phyloP scores from a whole-genome alignment of 495 filamentous ascomycete species.

The Glarea lozoyensis region DNA sequence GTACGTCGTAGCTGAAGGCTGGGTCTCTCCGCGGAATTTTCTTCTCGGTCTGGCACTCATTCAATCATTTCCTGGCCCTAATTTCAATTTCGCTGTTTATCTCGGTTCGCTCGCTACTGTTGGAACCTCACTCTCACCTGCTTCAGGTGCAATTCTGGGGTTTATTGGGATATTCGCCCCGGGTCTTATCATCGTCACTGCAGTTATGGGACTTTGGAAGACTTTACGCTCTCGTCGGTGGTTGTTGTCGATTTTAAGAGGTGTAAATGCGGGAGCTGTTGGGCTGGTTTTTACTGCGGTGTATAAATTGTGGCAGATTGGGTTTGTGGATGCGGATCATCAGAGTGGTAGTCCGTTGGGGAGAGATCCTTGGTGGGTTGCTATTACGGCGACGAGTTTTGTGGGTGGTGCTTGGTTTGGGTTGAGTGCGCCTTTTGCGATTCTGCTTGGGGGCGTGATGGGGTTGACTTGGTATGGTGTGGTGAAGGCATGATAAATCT shows the following conservation, averaged over 20 bases:
- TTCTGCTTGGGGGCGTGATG: constrained; percentile 54
- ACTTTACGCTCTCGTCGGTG: constrained; percentile 41
- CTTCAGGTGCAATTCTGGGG: constrained; percentile 54
- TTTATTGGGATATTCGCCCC: constrained; percentile 66
- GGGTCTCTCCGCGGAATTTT: constrained; percentile 74
- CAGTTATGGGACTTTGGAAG: constrained; percentile 63
- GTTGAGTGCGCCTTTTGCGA: constrained; percentile 50
- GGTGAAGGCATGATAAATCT: too few species aligned
- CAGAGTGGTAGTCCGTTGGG: constrained; percentile 48
- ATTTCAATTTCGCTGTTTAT: constrained; percentile 84
- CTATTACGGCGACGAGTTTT: constrained; percentile 54
- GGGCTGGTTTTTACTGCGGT: constrained; percentile 79
- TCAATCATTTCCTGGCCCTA: constrained; percentile 77
- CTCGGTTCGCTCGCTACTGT: constrained; percentile 54
- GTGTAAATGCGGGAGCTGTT: constrained; percentile 68
- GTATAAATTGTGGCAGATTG: constrained; percentile 76
- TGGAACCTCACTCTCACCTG: constrained; percentile 27
- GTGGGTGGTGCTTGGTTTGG: constrained; percentile 54
- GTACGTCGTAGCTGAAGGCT: constrained; percentile 72
- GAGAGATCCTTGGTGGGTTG: constrained; percentile 69
- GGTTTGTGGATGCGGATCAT: constrained; percentile 50
- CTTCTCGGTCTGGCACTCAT: constrained; percentile 75
- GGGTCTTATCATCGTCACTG: constrained; percentile 55
- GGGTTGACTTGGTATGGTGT: constrained; percentile 63
- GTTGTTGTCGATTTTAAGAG: constrained; percentile 51